Evolutionary conservation across 768 basidiomycete genomes (phyloP).

Genomic region (Lactarius quietus): DNA sequence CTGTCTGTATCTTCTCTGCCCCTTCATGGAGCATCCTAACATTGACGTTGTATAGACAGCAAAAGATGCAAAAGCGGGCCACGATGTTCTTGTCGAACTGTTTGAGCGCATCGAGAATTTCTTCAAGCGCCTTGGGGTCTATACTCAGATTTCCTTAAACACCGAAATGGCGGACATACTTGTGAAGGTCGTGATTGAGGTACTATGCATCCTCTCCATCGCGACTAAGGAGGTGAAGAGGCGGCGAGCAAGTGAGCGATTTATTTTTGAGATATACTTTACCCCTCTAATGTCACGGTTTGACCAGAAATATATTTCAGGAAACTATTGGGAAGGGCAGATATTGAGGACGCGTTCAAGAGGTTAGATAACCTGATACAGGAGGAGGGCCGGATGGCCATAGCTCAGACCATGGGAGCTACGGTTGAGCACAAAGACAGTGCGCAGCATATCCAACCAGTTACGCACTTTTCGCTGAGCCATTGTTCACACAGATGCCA

Average conservation of each 20-base stretch:
- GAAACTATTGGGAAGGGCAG: constrained; percentile 1
- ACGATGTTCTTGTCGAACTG: constrained; percentile 4
- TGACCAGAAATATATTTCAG: neutral
- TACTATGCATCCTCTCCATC: constrained; percentile 4
- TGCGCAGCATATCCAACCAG: neutral
- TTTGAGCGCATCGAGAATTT: neutral
- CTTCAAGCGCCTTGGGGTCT: constrained; percentile 3
- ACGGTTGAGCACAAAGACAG: neutral
- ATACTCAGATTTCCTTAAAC: neutral
- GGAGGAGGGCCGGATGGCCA: neutral
- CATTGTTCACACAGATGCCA: neutral
- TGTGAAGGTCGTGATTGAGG: constrained; percentile 1
- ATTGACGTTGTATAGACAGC: neutral
- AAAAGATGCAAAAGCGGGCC: neutral
- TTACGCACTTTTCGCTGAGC: neutral
- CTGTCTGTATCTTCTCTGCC: neutral
- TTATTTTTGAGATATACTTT: neutral
- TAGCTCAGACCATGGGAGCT: neutral
- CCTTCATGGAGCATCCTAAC: neutral
- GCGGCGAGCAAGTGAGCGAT: neutral
- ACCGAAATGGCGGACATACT: neutral
- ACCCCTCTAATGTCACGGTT: neutral
- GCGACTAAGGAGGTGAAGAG: constrained; percentile 3
- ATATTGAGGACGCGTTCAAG: neutral
- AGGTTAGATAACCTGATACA: neutral